Conservation (phyloP, 163 green algal species). For the Prototheca wickerhamii region DNA sequence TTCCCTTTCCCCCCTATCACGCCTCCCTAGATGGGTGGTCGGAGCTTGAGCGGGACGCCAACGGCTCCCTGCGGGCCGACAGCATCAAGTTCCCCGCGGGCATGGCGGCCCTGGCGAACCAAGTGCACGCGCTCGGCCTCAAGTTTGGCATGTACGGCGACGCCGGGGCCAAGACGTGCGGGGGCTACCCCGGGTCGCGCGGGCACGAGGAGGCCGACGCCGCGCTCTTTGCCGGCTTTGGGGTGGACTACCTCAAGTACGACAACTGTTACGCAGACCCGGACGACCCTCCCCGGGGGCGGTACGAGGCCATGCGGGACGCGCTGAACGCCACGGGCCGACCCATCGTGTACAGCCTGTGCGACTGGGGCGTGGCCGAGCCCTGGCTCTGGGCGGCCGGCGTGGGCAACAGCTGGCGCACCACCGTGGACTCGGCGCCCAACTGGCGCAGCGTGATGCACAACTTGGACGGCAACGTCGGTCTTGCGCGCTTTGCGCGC, state of each 20-base stretch:
- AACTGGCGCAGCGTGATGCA: constrained; percentile 40
- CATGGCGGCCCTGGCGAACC: constrained; percentile 62
- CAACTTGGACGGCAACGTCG: constrained; percentile 38
- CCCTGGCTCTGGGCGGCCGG: constrained; percentile 51
- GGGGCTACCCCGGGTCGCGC: constrained; percentile 51
- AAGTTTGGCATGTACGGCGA: constrained; percentile 50
- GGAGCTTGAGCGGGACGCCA: constrained; percentile 29
- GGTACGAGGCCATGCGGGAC: constrained; percentile 54
- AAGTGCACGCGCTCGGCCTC: constrained; percentile 63
- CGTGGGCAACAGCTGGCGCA: constrained; percentile 68
- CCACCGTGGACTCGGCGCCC: constrained; percentile 43
- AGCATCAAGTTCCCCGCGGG: constrained; percentile 53
- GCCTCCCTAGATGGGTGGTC: constrained; percentile 49
- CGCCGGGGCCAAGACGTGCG: constrained; percentile 28
- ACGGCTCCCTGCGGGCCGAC: constrained; percentile 45
- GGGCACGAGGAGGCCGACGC: constrained; percentile 58
- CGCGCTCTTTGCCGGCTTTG: constrained; percentile 51
- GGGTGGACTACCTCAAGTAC: constrained; percentile 67
- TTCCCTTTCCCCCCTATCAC: no score
- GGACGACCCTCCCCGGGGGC: background rate
- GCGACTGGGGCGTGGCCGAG: constrained; percentile 56
- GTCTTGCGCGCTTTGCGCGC: constrained; percentile 43
- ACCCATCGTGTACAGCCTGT: constrained; percentile 66
- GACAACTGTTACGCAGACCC: constrained; percentile 38
- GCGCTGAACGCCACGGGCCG: constrained; percentile 55